phyloP scores from a whole-genome alignment of 2,329 filamentous ascomycete genomes.

The Fusarium drepaniforme region DNA sequence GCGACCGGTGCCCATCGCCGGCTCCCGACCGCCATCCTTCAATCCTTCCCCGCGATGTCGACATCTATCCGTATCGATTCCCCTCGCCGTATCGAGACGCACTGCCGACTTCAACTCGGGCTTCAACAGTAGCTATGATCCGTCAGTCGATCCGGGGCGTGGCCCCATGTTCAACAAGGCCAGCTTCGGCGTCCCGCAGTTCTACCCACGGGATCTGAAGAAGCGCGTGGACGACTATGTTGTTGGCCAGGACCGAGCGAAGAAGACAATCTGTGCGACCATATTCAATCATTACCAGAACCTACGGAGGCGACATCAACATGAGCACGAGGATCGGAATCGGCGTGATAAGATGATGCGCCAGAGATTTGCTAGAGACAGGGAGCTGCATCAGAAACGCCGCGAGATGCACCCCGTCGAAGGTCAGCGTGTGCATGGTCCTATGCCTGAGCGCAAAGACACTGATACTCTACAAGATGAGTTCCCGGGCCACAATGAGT shows the following conservation, averaged over 20 bases:
- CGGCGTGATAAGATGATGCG: slow-evolving; percentile 74
- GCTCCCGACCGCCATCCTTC: slow-evolving; percentile 6
- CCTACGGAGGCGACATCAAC: slow-evolving; percentile 81
- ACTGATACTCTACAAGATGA: slow-evolving; percentile 63
- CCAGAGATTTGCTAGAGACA: slow-evolving; percentile 78
- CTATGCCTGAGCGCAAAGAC: slow-evolving; percentile 47
- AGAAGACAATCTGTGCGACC: slow-evolving; percentile 92
- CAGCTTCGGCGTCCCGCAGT: slow-evolving; percentile 70
- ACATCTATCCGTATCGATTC: slow-evolving; percentile 40
- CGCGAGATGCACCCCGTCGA: slow-evolving; percentile 80
- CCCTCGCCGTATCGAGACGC: slow-evolving; percentile 51
- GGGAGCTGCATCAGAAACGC: slow-evolving; percentile 65
- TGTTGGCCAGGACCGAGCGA: slow-evolving; percentile 93
- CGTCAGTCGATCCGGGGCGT: slow-evolving; percentile 62
- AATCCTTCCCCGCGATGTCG: slow-evolving; percentile 28
- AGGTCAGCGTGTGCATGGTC: slow-evolving; percentile 65
- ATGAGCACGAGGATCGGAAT: slow-evolving; percentile 75
- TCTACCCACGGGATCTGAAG: slow-evolving; percentile 80
- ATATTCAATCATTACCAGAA: slow-evolving; percentile 98
- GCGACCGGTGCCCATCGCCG: slow-evolving; percentile 8
- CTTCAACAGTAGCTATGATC: slow-evolving; percentile 71
- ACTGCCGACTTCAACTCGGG: slow-evolving; percentile 66
- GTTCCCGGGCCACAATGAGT: slow-evolving; percentile 64
- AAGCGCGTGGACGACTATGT: slow-evolving; percentile 95
- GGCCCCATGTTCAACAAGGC: slow-evolving; percentile 71